Evolutionary conservation across 1,284 basidiomycete genomes (phyloP).

Genomic region (Puccinia polysora): DNA sequence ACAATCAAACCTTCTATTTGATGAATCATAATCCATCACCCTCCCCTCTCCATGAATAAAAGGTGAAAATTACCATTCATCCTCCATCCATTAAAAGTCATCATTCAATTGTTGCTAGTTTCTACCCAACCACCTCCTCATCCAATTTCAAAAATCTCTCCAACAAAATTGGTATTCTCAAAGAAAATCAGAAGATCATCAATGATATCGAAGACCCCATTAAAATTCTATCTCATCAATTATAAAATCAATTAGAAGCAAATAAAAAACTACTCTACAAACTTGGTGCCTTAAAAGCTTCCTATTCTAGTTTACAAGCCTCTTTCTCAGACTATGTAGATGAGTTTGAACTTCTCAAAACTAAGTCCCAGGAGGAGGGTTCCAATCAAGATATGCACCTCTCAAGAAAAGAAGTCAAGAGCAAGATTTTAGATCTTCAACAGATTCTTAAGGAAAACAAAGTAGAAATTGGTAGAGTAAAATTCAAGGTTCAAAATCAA

Average conservation of each 20-base stretch:
- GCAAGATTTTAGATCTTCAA: conserved; percentile 8
- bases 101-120: no score
- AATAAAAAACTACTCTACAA: conserved; percentile 40
- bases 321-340: conserved; percentile 22
- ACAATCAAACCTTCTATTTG: no score
- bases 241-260: conserved; percentile 26
- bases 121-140: no score
- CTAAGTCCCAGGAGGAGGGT: neutral
- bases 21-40: no score
- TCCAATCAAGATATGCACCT: neutral
- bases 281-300: conserved; percentile 21
- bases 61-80: no score
- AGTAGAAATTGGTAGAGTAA: conserved; percentile 10
- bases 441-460: conserved; percentile 28
- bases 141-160: no score
- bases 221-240: conserved; percentile 21
- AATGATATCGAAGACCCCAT: no score
- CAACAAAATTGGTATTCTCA: no score
- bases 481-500: conserved; percentile 12
- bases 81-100: no score
- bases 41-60: no score
- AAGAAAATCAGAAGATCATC: no score
- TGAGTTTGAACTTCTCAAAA: conserved; percentile 24
- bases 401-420: conserved; percentile 4
- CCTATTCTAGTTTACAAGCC: conserved; percentile 22